Conservation (phyloP, 1,284 basidiomycete species). For the Ceratobasidium sp. region DNA sequence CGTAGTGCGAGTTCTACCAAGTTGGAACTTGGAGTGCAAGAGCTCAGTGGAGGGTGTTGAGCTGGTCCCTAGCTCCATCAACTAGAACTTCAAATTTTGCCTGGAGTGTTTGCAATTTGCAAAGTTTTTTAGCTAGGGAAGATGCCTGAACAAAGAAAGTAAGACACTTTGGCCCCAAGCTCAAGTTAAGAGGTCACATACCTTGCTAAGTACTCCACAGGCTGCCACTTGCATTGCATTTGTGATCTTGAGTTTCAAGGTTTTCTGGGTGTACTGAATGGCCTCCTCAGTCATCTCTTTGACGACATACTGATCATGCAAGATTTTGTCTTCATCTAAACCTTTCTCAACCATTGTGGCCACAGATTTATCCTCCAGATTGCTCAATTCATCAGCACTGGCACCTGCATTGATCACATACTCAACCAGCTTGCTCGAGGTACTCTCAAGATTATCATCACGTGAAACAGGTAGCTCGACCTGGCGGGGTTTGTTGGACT, state of each 20-base stretch:
- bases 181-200: background rate
- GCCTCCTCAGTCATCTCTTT: background rate
- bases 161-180: background rate
- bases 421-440: background rate
- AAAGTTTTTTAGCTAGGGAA: background rate
- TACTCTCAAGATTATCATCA: background rate
- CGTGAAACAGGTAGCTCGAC: background rate
- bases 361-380: background rate
- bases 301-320: conserved; percentile 12
- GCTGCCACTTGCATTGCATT: background rate
- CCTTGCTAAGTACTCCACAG: conserved; percentile 17
- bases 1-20: no score
- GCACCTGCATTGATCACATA: background rate
- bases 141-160: background rate
- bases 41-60: no score
- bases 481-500: background rate
- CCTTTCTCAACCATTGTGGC: background rate
- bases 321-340: background rate
- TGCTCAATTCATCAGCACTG: no score
- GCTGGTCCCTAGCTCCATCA: no score
- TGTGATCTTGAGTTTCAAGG: background rate
- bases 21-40: no score
- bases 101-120: no score
- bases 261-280: background rate
- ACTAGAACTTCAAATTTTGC: no score